Percentiles rank a stretch among this genome's conserved stretches.
phyloP scores from a whole-genome alignment of 1,284 basidiomycete genomes.

The Cryptococcus neoformans region DNA sequence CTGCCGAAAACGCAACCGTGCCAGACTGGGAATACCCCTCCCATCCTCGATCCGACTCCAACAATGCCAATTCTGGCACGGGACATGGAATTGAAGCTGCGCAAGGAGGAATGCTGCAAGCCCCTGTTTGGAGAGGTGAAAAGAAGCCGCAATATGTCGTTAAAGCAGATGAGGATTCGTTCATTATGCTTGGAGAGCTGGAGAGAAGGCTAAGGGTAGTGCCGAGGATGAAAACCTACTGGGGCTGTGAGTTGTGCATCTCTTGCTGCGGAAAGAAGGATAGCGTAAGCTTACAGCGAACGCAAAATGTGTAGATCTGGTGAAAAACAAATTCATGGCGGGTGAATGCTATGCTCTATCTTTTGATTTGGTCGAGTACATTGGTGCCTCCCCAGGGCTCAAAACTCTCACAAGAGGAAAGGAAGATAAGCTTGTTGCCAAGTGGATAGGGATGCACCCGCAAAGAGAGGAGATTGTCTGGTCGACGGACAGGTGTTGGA shows the following conservation, averaged over 20 bases:
- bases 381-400: conserved; percentile 69
- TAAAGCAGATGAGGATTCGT: conserved; percentile 92
- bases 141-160: conserved; percentile 76
- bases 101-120: not conserved
- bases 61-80: not conserved
- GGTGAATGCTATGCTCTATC: conserved; percentile 93
- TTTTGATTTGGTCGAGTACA: conserved; percentile 84
- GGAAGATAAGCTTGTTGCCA: conserved; percentile 90
- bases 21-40: conserved; percentile 53
- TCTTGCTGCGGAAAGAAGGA: not conserved
- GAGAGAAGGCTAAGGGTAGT: conserved; percentile 74
- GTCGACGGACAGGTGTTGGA: conserved; percentile 92
- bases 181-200: conserved; percentile 88
- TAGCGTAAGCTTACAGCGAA: not conserved
- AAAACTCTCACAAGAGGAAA: conserved; percentile 71
- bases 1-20: conserved; percentile 85
- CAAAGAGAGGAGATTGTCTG: conserved; percentile 75
- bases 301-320: conserved; percentile 58
- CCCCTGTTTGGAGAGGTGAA: conserved; percentile 36
- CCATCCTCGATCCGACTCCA: conserved; percentile 2
- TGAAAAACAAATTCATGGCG: conserved; percentile 89
- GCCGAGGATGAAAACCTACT: conserved; percentile 76
- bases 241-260: conserved; percentile 63
- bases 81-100: not conserved
- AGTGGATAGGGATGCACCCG: conserved; percentile 91